These are phyloP conservation scores for Plasmodium reichenowi DNA, from an alignment of 169 alveolate genomes.

Conservation along the genomic window DNA sequence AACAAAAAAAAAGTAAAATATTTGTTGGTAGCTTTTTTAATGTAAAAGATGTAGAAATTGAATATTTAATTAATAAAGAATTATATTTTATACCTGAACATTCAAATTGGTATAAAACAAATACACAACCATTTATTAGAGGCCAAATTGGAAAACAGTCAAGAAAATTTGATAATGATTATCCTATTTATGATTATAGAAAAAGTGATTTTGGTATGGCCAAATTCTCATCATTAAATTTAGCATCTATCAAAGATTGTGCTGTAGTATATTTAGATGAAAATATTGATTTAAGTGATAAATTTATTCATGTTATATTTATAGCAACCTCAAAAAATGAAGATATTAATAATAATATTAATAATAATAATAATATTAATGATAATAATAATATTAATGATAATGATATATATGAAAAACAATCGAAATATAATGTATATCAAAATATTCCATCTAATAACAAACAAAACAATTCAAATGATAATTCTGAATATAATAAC, in stretches of 20 bases:
- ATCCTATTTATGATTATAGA: constrained; percentile 82
- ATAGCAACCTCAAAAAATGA: constrained; percentile 64
- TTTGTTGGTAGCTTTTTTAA: constrained; percentile 79
- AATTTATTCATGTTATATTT: constrained; percentile 34
- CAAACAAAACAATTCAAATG: background rate
- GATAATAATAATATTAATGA: background rate
- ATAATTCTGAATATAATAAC: background rate
- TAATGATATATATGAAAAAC: background rate
- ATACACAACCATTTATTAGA: constrained; percentile 81
- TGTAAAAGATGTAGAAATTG: constrained; percentile 72
- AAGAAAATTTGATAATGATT: constrained; percentile 81
- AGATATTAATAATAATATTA: constrained; percentile 12
- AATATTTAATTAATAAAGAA: constrained; percentile 72
- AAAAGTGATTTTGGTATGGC: constrained; percentile 86
- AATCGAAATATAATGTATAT: constrained; percentile 17
- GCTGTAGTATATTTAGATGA: constrained; percentile 76
- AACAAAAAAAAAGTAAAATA: constrained; percentile 63
- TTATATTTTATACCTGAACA: constrained; percentile 81
- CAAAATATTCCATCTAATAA: constrained; percentile 18
- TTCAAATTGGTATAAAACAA: constrained; percentile 78
- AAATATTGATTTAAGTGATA: constrained; percentile 61
- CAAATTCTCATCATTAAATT: constrained; percentile 81
- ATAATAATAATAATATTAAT: background rate
- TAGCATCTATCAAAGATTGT: constrained; percentile 82
- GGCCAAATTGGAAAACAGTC: constrained; percentile 83